Evolutionary conservation across 2,329 filamentous ascomycete species (phyloP).

Genomic region (Clarireedia homoeocarpa): DNA sequence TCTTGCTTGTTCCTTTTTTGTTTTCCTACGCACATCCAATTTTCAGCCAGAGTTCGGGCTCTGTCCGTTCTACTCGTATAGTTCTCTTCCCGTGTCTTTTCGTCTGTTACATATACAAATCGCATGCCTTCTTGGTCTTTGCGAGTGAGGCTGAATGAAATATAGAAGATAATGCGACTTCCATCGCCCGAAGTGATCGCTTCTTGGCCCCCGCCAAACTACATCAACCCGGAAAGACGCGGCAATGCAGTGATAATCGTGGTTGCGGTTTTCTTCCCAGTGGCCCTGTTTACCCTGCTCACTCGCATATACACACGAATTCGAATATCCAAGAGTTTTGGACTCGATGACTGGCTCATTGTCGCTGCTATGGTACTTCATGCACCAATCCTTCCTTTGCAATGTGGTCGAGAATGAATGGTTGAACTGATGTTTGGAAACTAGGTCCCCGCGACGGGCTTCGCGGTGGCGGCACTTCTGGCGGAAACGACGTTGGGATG

Average conservation of each 20-base stretch:
- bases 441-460: slow-evolving; percentile 29
- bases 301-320: slow-evolving; percentile 41
- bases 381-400: not conserved
- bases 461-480: slow-evolving; percentile 29
- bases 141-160: no score
- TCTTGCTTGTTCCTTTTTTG: no score
- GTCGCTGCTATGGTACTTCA: slow-evolving; percentile 14
- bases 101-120: no score
- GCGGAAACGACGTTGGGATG: slow-evolving; percentile 29
- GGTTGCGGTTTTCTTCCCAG: slow-evolving; percentile 31
- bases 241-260: slow-evolving; percentile 37
- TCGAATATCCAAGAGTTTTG: slow-evolving; percentile 37
- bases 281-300: slow-evolving; percentile 34
- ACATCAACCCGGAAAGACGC: slow-evolving; percentile 36
- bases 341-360: slow-evolving; percentile 40
- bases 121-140: no score
- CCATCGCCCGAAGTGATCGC: slow-evolving; percentile 1
- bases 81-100: no score
- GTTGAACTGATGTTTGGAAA: not conserved
- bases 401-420: not conserved
- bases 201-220: slow-evolving; percentile 35
- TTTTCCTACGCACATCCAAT: no score
- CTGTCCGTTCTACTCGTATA: no score
- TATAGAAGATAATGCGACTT: slow-evolving; percentile 1
- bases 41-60: no score